These are phyloP conservation scores for Coprinopsis sp. DNA, from an alignment of 768 basidiomycete genomes.

Conservation along the genomic window DNA sequence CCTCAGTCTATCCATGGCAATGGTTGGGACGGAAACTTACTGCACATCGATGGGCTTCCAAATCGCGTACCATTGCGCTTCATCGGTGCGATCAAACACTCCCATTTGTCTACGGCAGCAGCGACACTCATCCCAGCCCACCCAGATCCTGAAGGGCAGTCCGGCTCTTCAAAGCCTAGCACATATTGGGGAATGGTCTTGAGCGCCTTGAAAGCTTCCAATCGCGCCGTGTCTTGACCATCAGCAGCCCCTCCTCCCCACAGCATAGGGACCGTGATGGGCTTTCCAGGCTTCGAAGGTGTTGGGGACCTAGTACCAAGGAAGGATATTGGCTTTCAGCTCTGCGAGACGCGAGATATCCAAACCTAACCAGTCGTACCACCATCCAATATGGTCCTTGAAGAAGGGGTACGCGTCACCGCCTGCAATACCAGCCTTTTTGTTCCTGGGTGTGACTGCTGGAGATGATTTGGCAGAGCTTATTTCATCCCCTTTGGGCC, in stretches of 20 bases:
- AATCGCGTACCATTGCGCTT: conserved; percentile 35
- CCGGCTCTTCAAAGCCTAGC: conserved; percentile 45
- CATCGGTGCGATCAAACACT: conserved; percentile 38
- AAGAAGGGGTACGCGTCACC: conserved; percentile 38
- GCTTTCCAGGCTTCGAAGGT: conserved; percentile 34
- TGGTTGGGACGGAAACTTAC: conserved; percentile 25
- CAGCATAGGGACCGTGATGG: conserved; percentile 42
- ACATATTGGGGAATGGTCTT: conserved; percentile 32
- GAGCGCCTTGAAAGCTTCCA: conserved; percentile 33
- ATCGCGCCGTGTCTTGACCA: conserved; percentile 33
- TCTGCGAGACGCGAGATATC: not conserved
- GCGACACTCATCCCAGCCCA: conserved; percentile 41
- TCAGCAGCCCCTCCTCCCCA: conserved; percentile 42
- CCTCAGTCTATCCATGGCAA: not conserved
- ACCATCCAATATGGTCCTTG: conserved; percentile 43
- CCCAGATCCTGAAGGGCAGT: conserved; percentile 39
- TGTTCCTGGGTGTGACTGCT: conserved; percentile 36
- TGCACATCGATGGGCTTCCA: conserved; percentile 47
- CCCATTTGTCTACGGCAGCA: conserved; percentile 37
- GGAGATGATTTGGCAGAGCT: conserved; percentile 7
- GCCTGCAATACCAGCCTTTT: conserved; percentile 44
- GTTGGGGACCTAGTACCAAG: conserved; percentile 30
- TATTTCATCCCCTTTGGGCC: conserved; percentile 9
- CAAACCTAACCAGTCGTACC: conserved; percentile 41
- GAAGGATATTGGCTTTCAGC: not conserved